These are phyloP conservation scores for Mimosa bimucronata DNA, from an alignment of 306 rosid species.

Conservation along the genomic window DNA sequence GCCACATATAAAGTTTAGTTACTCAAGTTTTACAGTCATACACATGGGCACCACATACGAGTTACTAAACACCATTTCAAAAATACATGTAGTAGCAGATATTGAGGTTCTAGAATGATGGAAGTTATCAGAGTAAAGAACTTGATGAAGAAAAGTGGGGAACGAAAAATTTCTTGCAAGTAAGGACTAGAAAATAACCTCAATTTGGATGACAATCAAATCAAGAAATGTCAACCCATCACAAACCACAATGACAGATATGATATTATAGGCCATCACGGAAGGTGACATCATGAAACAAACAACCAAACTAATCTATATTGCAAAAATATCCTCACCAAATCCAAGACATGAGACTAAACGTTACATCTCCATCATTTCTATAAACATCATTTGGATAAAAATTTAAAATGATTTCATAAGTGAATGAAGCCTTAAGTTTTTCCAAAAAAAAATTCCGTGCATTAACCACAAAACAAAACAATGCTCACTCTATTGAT, in stretches of 20 bases:
- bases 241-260: constrained; percentile 96
- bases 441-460: background rate
- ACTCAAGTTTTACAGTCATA: no score
- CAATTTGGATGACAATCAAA: no score
- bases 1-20: no score
- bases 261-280: constrained; percentile 42
- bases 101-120: constrained; percentile 69
- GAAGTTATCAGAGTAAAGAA: constrained; percentile 35
- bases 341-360: no score
- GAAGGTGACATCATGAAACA: background rate
- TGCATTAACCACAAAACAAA: no score
- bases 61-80: no score
- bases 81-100: no score
- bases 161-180: constrained; percentile 22
- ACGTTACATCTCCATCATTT: no score
- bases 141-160: background rate
- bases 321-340: background rate
- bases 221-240: constrained; percentile 95
- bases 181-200: constrained; percentile 57
- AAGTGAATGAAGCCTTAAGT: background rate
- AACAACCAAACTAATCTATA: background rate
- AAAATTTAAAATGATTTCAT: background rate
- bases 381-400: no score
- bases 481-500: constrained; percentile 23
- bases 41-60: no score